Base-by-base conservation (phyloP, 306 rosid species). In the barrel medic (Medicago truncatula) region DNA sequence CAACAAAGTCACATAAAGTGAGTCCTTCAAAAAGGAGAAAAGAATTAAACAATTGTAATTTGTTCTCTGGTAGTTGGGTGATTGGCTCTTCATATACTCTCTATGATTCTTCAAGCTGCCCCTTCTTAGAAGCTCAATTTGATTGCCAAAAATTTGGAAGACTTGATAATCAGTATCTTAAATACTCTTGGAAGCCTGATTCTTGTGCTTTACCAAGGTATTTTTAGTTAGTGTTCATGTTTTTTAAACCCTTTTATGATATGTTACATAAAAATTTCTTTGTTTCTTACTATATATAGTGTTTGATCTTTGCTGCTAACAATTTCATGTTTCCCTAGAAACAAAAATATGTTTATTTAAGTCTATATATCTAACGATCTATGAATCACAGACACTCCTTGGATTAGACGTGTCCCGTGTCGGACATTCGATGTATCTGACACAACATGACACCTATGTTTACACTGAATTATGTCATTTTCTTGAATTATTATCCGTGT, bases 171-270 rank as follows among this genome's bases (percentile, higher is more conserved):
- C 89, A 83, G 71, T 95, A 85, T 85, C 98, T 92, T 84, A 89
- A 82, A 83, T 95, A 89, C 80, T 81, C 96, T 7, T 95, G 98
- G 98, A 89, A 88, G 74, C 98, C 98, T 18, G 85, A 78, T 68
- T 82, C 96, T 1, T 90, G 98, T 75, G 60, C 78, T 65, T 70
- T 92, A 39, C 93, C 97, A 66, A 95, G 98, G 98, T 94, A 95
- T 96, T 97, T 1, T 28, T 28, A 3, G 87, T 77, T 52, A 52
- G 15, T 73, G 12, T 43, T 20, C 46, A 63, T 17, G 23, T n/a
- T n/a, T n/a, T n/a, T n/a, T n/a, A n/a, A n/a, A n/a, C n/a, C n/a
- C n/a, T n/a, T 62, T 34, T 8, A 2, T 21, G 23, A 21, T 21
- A 21, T 21, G 23, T 21, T 2, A 21, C 23, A 21, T 21, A 21